Base-by-base conservation (phyloP, 352 stramenopile species). In the Pythium vanterpoolii region DNA sequence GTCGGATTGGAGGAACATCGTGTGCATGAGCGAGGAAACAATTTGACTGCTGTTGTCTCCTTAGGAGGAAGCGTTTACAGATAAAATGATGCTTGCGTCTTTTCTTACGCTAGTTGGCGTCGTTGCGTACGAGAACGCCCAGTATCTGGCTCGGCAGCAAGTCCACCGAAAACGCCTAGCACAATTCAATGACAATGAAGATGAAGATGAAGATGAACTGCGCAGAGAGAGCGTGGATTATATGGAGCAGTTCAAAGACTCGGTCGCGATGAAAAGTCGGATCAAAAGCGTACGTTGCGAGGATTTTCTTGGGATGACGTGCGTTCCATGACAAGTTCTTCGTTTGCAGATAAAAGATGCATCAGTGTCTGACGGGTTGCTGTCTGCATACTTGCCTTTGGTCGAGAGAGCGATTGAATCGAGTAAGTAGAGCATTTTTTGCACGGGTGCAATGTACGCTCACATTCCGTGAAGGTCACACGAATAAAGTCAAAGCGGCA, bases 371-470 rank as follows among this genome's bases (percentile, higher is more conserved):
- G 26, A 66, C 5, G 64, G 64, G 14, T 44, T 71, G 24, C 42
- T 71, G 16, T 63, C 57, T 16, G 51, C 64, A 8, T 71, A 71
- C 21, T 39, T 66, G 9, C 64, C 64, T 11, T 42, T 71, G 23
- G 33, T 71, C 7, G 55, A 63, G 9, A 48, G 28, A 56, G 30
- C 36, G 8, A n/a, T 71, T 11, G 10, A 53, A 8, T 39, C 39
- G 26, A 28, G 62, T 65, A 43, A 31, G 47, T 55, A 1, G 18
- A 21, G 14, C n/a, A 43, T 5, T 14, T 46, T 5, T 30, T 48
- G 42, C 2, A 18, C 18, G 16, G 24, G 24, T 36, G 11, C 24
- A 19, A 18, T 13, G 27, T 33, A 40, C 10, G 26, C 27, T 43
- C 19, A 43, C 21, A 26, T 38, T 28, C 24, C n/a, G 3, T 33